These are phyloP conservation scores for Candida tropicalis DNA, from an alignment of 1,139 yeast species.

Conservation along the genomic window DNA sequence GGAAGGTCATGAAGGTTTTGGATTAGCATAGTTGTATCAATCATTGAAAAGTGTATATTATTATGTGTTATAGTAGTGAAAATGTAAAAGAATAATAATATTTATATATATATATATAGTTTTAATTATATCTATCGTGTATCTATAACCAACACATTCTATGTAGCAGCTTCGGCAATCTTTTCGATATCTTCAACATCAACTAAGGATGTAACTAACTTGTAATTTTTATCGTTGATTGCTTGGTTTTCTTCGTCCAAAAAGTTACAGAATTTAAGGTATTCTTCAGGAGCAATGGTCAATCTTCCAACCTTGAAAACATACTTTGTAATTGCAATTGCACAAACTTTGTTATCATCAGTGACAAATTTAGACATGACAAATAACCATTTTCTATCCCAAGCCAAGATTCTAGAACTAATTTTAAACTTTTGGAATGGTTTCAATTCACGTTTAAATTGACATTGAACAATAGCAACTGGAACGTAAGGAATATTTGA, in stretches of 20 bases:
- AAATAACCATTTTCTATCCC: conserved; percentile 89
- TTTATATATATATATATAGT: conserved; percentile 7
- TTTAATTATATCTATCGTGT: conserved; percentile 1
- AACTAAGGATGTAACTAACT: conserved; percentile 31
- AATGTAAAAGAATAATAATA: too few species aligned
- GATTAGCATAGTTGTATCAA: conserved; percentile 53
- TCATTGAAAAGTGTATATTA: background rate
- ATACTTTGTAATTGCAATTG: conserved; percentile 73
- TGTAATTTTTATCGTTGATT: conserved; percentile 35
- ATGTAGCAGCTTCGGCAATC: conserved; percentile 11
- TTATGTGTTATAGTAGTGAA: background rate
- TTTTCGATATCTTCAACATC: conserved; percentile 35
- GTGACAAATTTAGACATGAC: conserved; percentile 64
- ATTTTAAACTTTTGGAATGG: conserved; percentile 64
- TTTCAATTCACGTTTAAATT: conserved; percentile 71
- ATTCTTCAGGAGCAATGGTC: conserved; percentile 68
- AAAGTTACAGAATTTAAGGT: conserved; percentile 58
- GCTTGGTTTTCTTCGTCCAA: conserved; percentile 52
- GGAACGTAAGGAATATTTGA: conserved; percentile 69
- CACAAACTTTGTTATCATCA: conserved; percentile 37
- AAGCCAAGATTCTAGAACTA: conserved; percentile 65
- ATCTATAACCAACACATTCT: background rate
- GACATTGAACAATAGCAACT: conserved; percentile 69
- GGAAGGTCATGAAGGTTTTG: conserved; percentile 97
- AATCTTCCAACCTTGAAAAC: conserved; percentile 75